Base-by-base conservation (phyloP, 2,329 filamentous ascomycete species). In the Leptographium lundbergii region DNA sequence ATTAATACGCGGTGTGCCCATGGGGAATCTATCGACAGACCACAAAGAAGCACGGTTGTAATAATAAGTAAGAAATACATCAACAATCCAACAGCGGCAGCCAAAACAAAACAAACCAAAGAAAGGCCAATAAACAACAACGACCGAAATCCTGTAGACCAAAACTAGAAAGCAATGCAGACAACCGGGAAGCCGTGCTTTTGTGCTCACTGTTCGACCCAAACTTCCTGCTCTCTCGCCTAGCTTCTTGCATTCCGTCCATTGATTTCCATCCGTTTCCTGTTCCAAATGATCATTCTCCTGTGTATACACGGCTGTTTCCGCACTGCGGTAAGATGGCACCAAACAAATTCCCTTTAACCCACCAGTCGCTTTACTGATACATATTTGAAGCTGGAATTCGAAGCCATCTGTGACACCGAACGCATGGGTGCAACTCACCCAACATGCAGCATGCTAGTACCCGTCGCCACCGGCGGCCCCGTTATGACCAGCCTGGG, bases 401-500 rank as follows among this genome's bases (percentile, higher is more conserved):
- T 5, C 5, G 5, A 39, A 53, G 13, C 32, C 3, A 6, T 34
- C 24, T 54, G 53, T 59, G 47, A 10, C 57, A 59, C 59, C 36
- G 19, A 59, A 51, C n/a, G 39, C 48, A 53, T 51, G 39, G 32
- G 51, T 51, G 39, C 57, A 48, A 36, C 25, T 22, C 22, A 53
- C 17, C 11, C 36, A 42, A 48, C 27, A 22, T 24, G 42, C 25
- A 13, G 22, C 19, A 0, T n/a, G 10, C 45, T 75, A 81, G 67
- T 81, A 84, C 54, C 74, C 74, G 36, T 82, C 81, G 54, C 73
- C 74, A 52, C 74, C 70, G 27, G 73, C 70, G n/a, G 80, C 73
- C 45, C 82, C 82, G 66, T 85, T 85, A 64, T 85, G 82, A 32
- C 77, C 77, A 42, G 74, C 68, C 65, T 81, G 78, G n/a, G 73